Percentiles rank a stretch among this genome's conserved stretches.
phyloP scores from a whole-genome alignment of 306 rosid genomes.

The Casuarina glauca region DNA sequence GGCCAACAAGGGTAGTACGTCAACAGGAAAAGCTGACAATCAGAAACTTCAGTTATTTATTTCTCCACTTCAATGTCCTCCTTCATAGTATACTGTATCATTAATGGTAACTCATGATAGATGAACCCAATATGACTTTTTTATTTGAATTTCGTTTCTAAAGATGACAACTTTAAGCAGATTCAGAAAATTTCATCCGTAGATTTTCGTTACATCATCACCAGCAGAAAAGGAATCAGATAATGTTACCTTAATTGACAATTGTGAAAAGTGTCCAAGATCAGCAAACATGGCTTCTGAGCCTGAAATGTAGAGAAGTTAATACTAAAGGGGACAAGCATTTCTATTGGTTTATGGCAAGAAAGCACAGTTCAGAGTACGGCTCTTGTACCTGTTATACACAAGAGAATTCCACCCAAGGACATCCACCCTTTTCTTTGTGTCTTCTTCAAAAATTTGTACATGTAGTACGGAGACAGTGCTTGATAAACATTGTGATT shows the following conservation, averaged over 20 bases:
- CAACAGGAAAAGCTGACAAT: not conserved
- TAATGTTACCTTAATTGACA: conserved; percentile 53
- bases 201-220: not conserved
- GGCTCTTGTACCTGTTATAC: conserved; percentile 77
- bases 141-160: not conserved
- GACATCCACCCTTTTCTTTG: conserved; percentile 93
- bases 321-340: conserved; percentile 31
- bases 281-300: conserved; percentile 99
- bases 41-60: not conserved
- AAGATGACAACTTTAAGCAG: not conserved
- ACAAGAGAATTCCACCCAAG: conserved; percentile 80
- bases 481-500: conserved; percentile 88
- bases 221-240: conserved; percentile 17
- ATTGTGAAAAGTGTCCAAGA: conserved; percentile 88
- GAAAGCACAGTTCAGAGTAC: conserved; percentile 21
- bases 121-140: not conserved
- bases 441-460: conserved; percentile 80
- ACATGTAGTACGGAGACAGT: conserved; percentile 92
- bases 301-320: conserved; percentile 48
- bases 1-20: not conserved
- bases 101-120: not conserved
- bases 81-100: not conserved
- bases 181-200: not conserved
- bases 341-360: conserved; percentile 4
- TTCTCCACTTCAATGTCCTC: not conserved